Base-by-base conservation (phyloP, 441 rosid species). In the Pelargonium australe region DNA sequence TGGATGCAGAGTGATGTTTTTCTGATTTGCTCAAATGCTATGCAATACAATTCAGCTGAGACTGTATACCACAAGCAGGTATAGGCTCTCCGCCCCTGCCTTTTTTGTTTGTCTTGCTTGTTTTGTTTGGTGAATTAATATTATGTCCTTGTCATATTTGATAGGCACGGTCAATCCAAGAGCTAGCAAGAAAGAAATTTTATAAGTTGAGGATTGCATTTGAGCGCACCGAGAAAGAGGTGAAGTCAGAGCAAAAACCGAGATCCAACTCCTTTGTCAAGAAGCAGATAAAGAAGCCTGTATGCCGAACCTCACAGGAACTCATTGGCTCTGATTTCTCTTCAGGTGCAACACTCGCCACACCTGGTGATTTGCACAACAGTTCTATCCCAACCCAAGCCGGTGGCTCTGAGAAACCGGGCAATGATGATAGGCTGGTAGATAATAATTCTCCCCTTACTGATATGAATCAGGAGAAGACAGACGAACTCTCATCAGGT, bases 61-160 rank as follows among this genome's bases (percentile, higher is more conserved):
- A 90, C 96, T 11, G 70, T 90, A 40, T 92, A 92, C 85, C 73
- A 90, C 78, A 89, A 82, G 81, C 96, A 92, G 86, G 96, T 87
- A 74, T 16, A 41, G 61, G 68, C 28, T 20, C 74, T 34, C 31
- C 28, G 19, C 62, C 13, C 67, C 45, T 74, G 63, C 53, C 31
- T 58, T 58, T 7, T 7, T 64, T 12, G 45, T 47, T 12, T 63
- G 25, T 43, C 16, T 69, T 57, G 40, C 6, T 0, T 47, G 47
- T 67, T 57, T 9, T 74, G n/a, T 70, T 43, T 61, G 49, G 20
- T 53, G 10, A n/a, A 37, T 34, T 55, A 60, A 65, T 71, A 74
- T 78, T 19, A 20, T 9, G 68, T 23, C 34, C 63, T 70, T 71
- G 65, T 51, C 64, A 12, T 75, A 70, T 68, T 78, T 41, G 53